These are phyloP conservation scores for Exophiala aquamarina DNA, from an alignment of 2,329 filamentous ascomycete genomes.

Conservation along the genomic window DNA sequence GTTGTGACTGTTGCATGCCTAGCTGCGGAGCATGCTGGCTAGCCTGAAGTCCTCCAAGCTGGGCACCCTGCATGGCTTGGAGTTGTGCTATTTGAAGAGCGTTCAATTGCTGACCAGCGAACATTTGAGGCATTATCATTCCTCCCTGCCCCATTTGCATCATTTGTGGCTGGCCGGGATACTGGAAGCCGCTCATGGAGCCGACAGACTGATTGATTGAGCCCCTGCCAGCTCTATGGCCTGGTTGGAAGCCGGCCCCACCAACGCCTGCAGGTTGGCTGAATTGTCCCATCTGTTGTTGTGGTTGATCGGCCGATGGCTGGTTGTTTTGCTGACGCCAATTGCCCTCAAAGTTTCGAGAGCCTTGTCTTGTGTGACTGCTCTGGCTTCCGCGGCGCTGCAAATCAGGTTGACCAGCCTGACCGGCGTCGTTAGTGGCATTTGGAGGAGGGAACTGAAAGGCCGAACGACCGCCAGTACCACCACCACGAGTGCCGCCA, in stretches of 20 bases:
- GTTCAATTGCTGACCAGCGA: constrained; percentile 80
- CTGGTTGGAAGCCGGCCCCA: constrained; percentile 79
- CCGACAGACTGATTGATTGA: constrained; percentile 87
- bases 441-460: constrained; percentile 67
- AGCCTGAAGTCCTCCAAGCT: constrained; percentile 65
- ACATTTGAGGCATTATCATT: constrained; percentile 81
- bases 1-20: constrained; percentile 70
- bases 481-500: constrained; percentile 66
- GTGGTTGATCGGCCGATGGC: constrained; percentile 49
- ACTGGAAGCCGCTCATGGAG: constrained; percentile 83
- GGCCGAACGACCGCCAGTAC: constrained; percentile 58
- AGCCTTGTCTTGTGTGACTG: constrained; percentile 77
- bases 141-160: constrained; percentile 82
- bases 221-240: constrained; percentile 73
- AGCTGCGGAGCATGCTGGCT: constrained; percentile 72
- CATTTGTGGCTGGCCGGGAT: constrained; percentile 80
- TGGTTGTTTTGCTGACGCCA: constrained; percentile 78
- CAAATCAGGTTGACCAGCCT: constrained; percentile 60
- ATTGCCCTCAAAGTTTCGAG: constrained; percentile 95
- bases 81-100: constrained; percentile 86
- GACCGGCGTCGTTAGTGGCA: constrained; percentile 50
- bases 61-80: constrained; percentile 86
- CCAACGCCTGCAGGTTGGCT: constrained; percentile 70
- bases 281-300: constrained; percentile 61
- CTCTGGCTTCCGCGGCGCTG: constrained; percentile 69